Percentiles rank a stretch among this genome's conserved stretches.
phyloP scores from a whole-genome alignment of 1,284 basidiomycete species.

The Naganishia albida region DNA sequence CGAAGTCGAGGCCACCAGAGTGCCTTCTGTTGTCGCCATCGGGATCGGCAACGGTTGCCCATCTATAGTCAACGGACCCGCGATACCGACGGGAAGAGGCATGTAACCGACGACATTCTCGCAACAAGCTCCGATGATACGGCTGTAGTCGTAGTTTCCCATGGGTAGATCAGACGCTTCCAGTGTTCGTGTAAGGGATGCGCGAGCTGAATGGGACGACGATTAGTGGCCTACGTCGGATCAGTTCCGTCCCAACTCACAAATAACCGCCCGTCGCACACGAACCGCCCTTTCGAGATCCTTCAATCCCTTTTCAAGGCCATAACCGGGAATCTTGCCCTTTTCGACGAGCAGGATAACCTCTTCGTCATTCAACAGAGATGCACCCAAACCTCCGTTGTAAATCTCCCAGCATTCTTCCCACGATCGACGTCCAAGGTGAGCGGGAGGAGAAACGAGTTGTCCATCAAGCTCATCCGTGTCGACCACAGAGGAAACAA shows the following conservation, averaged over 20 bases:
- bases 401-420: conserved; percentile 84
- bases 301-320: conserved; percentile 87
- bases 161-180: conserved; percentile 83
- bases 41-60: conserved; percentile 85
- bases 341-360: conserved; percentile 84
- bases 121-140: conserved; percentile 95
- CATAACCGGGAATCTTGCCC: conserved; percentile 91
- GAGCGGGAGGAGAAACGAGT: conserved; percentile 13
- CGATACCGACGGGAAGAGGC: conserved; percentile 93
- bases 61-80: conserved; percentile 92
- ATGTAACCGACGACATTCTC: conserved; percentile 99
- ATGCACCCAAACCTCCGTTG: conserved; percentile 68
- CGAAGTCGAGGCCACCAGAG: conserved; percentile 94
- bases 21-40: conserved; percentile 99
- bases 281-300: conserved; percentile 84
- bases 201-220: conserved; percentile 64
- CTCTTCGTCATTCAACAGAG: conserved; percentile 84
- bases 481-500: conserved; percentile 26
- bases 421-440: conserved; percentile 60
- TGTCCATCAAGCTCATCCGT: conserved; percentile 9
- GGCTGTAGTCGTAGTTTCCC: conserved; percentile 86
- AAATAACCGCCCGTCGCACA: conserved; percentile 85
- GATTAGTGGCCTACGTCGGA: conserved; percentile 12
- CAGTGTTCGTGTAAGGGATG: conserved; percentile 79
- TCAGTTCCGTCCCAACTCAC: conserved; percentile 58